Base-by-base conservation (phyloP, 441 rosid genomes). In the Aquilaria agallochum region DNA sequence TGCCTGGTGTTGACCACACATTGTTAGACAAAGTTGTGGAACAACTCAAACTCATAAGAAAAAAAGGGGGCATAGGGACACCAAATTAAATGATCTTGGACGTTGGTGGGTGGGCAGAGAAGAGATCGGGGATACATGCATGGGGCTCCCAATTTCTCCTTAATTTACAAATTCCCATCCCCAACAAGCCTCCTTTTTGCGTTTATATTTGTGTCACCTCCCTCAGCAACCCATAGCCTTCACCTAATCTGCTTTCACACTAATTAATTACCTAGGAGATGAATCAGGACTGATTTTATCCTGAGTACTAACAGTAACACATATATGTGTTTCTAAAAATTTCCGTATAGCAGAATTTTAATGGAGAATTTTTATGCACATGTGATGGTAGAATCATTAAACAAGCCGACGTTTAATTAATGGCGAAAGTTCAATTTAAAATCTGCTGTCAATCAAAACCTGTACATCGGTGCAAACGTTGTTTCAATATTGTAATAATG, bases 1-100 rank as follows among this genome's bases (percentile, higher is more conserved):
- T 13, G 40, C 40, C 40, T 34, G 40, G 51, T 14, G 2, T 52
- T 54, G n/a, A 12, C 65, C 27, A 20, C 13, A 31, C 50, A 48
- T 58, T 32, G 12, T 20, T n/a, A n/a, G 77, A 69, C 80, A 76
- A 78, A 15, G 46, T 55, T 50, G 67, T 77, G 71, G 79, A 60
- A 66, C 52, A 68, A 64, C 74, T 60, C 76, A 11, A 73, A 73
- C 65, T 52, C 55, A 65, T 54, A 62, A 66, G 65, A 34, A 71
- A 34, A 13, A 46, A 11, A 55, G 52, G 64, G 62, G 54, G 15
- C 58, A 8, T 34, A 58, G 52, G 62, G 58, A 53, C 59, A n/a
- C 59, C 31, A 64, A 54, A 63, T 61, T 20, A 20, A 20, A 20
- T 20, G 27, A 20, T 20, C 27, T 20, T 20, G 27, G 27, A 20